Percentiles rank a stretch among this genome's conserved stretches.
Evolutionary conservation across 106 monocot species (phyloP).

Genomic region (Posidonia australis): DNA sequence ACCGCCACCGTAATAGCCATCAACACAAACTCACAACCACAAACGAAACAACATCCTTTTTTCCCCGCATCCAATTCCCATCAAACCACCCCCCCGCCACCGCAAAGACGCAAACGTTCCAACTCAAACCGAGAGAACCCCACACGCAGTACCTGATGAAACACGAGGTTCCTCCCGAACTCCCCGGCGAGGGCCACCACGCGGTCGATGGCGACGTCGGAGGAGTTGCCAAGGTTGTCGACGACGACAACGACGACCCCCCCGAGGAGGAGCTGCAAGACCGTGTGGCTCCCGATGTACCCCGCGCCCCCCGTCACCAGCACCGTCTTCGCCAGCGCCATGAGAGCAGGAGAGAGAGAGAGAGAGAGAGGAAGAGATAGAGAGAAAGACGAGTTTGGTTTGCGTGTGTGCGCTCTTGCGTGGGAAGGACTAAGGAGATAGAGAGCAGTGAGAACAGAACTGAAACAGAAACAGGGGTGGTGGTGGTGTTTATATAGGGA

Average conservation of each 20-base stretch:
- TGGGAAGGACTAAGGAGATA: too few relatives aligned
- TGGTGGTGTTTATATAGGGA: too few relatives aligned
- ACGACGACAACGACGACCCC: conserved; percentile 38
- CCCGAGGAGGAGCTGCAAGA: conserved; percentile 41
- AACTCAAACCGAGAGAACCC: too few relatives aligned
- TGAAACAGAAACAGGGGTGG: too few relatives aligned
- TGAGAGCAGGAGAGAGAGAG: too few relatives aligned
- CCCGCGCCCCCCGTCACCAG: conserved; percentile 42
- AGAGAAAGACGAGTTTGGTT: too few relatives aligned
- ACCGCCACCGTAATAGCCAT: too few relatives aligned
- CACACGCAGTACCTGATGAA: conserved; percentile 26
- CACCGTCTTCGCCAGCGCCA: conserved; percentile 13
- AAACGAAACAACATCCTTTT: too few relatives aligned
- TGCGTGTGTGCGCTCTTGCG: too few relatives aligned
- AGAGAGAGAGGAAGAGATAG: too few relatives aligned
- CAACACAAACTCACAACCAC: not conserved
- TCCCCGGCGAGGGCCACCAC: conserved; percentile 41
- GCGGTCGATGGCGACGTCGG: conserved; percentile 39
- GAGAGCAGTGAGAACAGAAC: too few relatives aligned
- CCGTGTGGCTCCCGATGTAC: conserved; percentile 43
- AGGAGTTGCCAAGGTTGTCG: conserved; percentile 67
- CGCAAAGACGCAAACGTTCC: not conserved
- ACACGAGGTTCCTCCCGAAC: conserved; percentile 32
- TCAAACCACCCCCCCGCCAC: not conserved
- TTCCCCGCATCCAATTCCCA: too few relatives aligned